Evolutionary conservation across 257 asterid genomes (phyloP).

Genomic region (Vinca minor): DNA sequence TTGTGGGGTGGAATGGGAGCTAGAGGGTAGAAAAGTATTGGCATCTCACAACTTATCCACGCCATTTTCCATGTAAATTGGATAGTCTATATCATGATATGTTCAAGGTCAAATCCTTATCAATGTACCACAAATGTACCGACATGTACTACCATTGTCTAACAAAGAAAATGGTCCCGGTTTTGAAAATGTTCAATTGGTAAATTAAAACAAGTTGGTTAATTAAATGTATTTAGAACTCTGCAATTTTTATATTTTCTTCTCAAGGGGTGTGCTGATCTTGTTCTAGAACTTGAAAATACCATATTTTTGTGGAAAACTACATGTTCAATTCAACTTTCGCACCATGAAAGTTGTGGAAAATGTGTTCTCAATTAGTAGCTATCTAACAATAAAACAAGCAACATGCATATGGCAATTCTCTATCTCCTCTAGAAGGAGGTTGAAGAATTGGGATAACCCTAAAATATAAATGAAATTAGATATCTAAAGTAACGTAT

Average conservation of each 20-base stretch:
- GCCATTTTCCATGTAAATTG: not conserved
- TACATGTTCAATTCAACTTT: not conserved
- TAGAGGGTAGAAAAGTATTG: not conserved
- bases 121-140: conserved; percentile 5
- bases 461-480: no score
- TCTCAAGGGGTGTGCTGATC: no score
- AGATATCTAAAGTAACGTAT: no score
- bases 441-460: no score
- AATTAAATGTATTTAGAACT: not conserved
- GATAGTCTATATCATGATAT: not conserved
- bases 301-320: conserved; percentile 1
- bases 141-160: conserved; percentile 2
- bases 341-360: not conserved
- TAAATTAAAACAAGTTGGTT: not conserved
- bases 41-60: not conserved
- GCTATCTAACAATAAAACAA: not conserved
- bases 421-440: no score
- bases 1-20: not conserved
- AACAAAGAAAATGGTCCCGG: conserved; percentile 1
- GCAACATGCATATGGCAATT: not conserved
- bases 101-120: conserved; percentile 8
- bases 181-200: not conserved
- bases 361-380: not conserved
- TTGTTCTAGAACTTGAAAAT: conserved; percentile 1
- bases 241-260: not conserved